These are phyloP conservation scores for Colletotrichum tofieldiae DNA, from an alignment of 2,329 filamentous ascomycete genomes.

Conservation along the genomic window DNA sequence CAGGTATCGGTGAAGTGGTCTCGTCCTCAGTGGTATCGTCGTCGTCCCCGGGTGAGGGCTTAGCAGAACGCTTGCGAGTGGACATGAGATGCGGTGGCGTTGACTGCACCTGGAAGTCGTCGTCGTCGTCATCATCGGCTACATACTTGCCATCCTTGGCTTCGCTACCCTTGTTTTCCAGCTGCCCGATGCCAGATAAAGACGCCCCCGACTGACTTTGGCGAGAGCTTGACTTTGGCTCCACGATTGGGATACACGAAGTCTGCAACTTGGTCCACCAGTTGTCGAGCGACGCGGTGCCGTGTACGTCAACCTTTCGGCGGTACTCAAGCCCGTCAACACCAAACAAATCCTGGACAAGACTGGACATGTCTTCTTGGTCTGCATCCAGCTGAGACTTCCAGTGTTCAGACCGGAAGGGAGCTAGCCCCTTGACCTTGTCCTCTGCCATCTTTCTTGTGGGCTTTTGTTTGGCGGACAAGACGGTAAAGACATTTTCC, in stretches of 20 bases:
- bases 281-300: constrained; percentile 56
- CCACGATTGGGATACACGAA: constrained; percentile 27
- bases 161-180: constrained; percentile 3
- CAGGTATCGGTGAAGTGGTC: constrained; percentile 45
- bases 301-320: constrained; percentile 49
- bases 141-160: neutral
- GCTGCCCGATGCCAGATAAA: constrained; percentile 43
- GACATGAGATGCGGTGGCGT: constrained; percentile 60
- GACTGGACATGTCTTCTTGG: constrained; percentile 51
- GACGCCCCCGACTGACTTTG: constrained; percentile 22
- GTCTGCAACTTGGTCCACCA: constrained; percentile 61
- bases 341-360: constrained; percentile 62
- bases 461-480: constrained; percentile 63
- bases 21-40: constrained; percentile 55
- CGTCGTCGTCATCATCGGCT: constrained; percentile 60
- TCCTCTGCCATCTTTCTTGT: constrained; percentile 62
- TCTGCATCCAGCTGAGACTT: constrained; percentile 48
- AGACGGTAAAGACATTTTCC: constrained; percentile 67
- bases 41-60: constrained; percentile 43
- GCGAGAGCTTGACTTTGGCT: constrained; percentile 16
- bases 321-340: constrained; percentile 51
- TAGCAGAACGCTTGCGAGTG: constrained; percentile 45
- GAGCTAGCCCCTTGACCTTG: constrained; percentile 67
- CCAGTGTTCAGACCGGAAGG: constrained; percentile 62
- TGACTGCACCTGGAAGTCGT: constrained; percentile 67